Percentiles rank a stretch among this genome's conserved stretches.
phyloP scores from a whole-genome alignment of 257 asterid genomes.

The Solanum gandarillasii region DNA sequence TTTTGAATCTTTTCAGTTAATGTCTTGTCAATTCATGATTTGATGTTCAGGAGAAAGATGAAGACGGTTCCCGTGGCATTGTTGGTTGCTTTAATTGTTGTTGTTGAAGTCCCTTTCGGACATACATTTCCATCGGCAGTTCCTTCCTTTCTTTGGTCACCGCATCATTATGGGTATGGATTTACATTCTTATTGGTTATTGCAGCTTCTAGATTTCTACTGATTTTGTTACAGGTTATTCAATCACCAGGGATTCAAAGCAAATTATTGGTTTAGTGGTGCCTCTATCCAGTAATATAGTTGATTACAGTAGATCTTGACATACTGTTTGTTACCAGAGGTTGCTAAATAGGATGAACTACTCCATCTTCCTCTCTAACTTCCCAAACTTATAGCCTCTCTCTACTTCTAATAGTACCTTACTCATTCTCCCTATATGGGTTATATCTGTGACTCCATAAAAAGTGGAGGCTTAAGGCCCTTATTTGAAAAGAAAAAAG shows the following conservation, averaged over 20 bases:
- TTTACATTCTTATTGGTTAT: neutral
- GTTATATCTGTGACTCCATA: neutral
- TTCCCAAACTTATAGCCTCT: neutral
- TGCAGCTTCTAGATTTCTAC: neutral
- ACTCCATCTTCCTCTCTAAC: neutral
- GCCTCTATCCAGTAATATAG: neutral
- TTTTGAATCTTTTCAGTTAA: neutral
- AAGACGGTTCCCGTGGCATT: conserved; percentile 19
- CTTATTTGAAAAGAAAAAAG: neutral
- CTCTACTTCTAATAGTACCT: neutral
- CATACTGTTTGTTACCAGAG: neutral
- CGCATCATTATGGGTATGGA: conserved; percentile 43
- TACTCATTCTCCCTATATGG: neutral
- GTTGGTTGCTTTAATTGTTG: conserved; percentile 26
- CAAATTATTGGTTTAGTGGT: neutral
- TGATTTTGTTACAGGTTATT: neutral
- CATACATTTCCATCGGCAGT: conserved; percentile 15
- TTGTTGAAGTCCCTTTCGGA: conserved; percentile 24
- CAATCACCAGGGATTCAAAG: neutral
- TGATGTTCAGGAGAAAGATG: conserved; percentile 16
- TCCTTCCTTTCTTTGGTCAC: conserved; percentile 60
- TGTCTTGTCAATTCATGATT: neutral
- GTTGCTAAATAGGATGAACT: neutral
- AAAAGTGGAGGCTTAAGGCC: neutral
- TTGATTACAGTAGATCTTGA: neutral